Evolutionary conservation across 805 yeast species (phyloP).

Genomic region (Saccharomycopsis schoenii): DNA sequence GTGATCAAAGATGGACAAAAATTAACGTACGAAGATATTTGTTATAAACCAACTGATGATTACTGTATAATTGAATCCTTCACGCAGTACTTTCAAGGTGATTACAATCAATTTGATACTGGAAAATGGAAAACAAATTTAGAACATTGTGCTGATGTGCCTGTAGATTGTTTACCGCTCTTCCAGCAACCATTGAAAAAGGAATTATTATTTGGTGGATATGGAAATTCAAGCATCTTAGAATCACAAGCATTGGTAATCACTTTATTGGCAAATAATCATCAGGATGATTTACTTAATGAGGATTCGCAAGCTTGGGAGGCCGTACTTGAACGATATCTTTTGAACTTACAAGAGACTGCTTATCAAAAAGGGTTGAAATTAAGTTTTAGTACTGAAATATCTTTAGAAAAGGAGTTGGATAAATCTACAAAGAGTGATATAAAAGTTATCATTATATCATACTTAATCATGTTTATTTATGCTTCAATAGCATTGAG

Average conservation of each 20-base stretch:
- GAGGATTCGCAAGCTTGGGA: conserved; percentile 57
- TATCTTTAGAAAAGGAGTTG: conserved; percentile 76
- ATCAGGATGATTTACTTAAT: conserved; percentile 32
- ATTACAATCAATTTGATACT: conserved; percentile 38
- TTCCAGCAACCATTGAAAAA: conserved; percentile 85
- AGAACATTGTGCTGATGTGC: conserved; percentile 57
- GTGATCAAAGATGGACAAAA: conserved; percentile 8
- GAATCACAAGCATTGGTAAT: conserved; percentile 65
- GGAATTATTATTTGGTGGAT: conserved; percentile 60
- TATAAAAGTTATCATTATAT: conserved; percentile 52
- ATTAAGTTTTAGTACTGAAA: conserved; percentile 70
- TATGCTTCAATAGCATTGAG: conserved; percentile 81
- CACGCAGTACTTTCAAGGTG: conserved; percentile 78
- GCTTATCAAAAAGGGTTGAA: conserved; percentile 45
- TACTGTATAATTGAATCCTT: conserved; percentile 79
- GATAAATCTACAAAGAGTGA: conserved; percentile 78
- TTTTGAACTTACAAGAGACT: conserved; percentile 34
- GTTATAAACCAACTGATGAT: conserved; percentile 76
- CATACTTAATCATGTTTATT: conserved; percentile 78
- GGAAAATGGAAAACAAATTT: conserved; percentile 48
- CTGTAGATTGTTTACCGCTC: conserved; percentile 81
- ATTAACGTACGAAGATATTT: conserved; percentile 48
- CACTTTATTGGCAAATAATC: conserved; percentile 58
- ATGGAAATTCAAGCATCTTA: conserved; percentile 37
- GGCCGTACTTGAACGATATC: conserved; percentile 44